phyloP scores from a whole-genome alignment of 345 rosid genomes.

The Ceriops tagal region DNA sequence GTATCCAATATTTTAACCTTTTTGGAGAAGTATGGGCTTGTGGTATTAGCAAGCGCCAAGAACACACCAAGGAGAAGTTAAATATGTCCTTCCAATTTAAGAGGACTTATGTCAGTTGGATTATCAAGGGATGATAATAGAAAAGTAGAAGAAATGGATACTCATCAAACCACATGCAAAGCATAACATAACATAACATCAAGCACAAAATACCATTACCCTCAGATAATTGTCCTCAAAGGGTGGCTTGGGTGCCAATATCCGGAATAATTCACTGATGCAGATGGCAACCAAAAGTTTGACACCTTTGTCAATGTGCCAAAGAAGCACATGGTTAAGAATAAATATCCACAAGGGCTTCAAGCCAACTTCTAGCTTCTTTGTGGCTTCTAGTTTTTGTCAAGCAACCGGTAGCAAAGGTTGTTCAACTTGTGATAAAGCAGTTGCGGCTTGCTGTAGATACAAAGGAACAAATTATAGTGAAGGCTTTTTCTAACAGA shows the following conservation, averaged over 20 bases:
- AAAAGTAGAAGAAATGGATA: neutral
- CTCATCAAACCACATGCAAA: slow-evolving; percentile 18
- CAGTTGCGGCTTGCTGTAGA: slow-evolving; percentile 66
- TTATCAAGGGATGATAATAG: neutral
- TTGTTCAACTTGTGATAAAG: slow-evolving; percentile 63
- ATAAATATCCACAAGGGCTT: slow-evolving; percentile 52
- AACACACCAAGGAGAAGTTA: slow-evolving; percentile 56
- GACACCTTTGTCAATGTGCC: slow-evolving; percentile 66
- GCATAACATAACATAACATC: slow-evolving; percentile 42
- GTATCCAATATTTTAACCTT: slow-evolving; percentile 83
- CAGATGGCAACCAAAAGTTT: too few relatives aligned
- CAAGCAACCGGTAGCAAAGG: slow-evolving; percentile 38
- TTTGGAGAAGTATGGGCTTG: slow-evolving; percentile 66
- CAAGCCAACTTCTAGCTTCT: slow-evolving; percentile 39
- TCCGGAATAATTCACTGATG: slow-evolving; percentile 68
- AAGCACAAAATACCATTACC: slow-evolving; percentile 36
- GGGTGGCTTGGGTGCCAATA: slow-evolving; percentile 75
- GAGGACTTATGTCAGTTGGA: slow-evolving; percentile 6
- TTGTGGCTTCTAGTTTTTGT: slow-evolving; percentile 28
- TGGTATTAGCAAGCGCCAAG: slow-evolving; percentile 53
- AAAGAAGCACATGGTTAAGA: slow-evolving; percentile 54
- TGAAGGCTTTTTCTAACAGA: slow-evolving; percentile 32
- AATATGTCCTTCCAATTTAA: slow-evolving; percentile 58
- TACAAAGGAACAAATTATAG: slow-evolving; percentile 62
- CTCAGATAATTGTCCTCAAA: slow-evolving; percentile 66